phyloP scores from a whole-genome alignment of 1,284 basidiomycete genomes.

The Fomitopsis schrenkii region DNA sequence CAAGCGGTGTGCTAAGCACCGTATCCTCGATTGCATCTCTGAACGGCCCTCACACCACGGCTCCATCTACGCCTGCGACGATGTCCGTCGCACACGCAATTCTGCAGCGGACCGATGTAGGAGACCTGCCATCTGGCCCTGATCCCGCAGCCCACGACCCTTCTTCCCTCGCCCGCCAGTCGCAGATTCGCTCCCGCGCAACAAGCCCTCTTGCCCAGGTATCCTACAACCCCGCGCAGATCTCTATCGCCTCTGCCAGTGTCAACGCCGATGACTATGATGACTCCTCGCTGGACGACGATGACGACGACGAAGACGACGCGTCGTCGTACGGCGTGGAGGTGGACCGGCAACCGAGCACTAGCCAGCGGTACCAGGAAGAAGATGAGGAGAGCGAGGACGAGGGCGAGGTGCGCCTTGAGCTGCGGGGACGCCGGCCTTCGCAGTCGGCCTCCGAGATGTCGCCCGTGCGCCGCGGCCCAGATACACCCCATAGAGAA shows the following conservation, averaged over 20 bases:
- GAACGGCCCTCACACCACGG: conserved; percentile 7
- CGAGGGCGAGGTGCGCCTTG: conserved; percentile 24
- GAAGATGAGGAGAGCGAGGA: conserved; percentile 30
- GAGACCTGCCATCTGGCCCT: conserved; percentile 17
- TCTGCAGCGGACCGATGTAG: conserved; percentile 19
- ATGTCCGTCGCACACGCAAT: conserved; percentile 22
- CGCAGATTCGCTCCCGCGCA: conserved; percentile 25
- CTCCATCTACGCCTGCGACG: conserved; percentile 6
- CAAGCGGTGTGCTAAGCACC: conserved; percentile 29
- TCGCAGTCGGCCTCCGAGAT: conserved; percentile 20
- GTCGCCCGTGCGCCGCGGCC: conserved; percentile 15
- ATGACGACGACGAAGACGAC: conserved; percentile 2
- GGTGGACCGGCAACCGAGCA: conserved; percentile 24
- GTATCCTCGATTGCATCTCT: conserved; percentile 25
- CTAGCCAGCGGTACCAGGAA: conserved; percentile 31
- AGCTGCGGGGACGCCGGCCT: conserved; percentile 27
- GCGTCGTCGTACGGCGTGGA: conserved; percentile 9
- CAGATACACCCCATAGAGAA: conserved; percentile 16
- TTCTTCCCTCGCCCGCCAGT: conserved; percentile 8
- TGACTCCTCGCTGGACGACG: conserved; percentile 15
- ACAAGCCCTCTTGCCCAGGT: conserved; percentile 38
- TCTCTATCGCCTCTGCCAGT: conserved; percentile 22
- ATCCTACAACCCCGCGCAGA: conserved; percentile 21
- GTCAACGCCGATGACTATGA: conserved; percentile 15
- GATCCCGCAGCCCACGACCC: conserved; percentile 25